Evolutionary conservation across 345 rosid genomes (phyloP).

Genomic region (Gynandropsis gynandra): DNA sequence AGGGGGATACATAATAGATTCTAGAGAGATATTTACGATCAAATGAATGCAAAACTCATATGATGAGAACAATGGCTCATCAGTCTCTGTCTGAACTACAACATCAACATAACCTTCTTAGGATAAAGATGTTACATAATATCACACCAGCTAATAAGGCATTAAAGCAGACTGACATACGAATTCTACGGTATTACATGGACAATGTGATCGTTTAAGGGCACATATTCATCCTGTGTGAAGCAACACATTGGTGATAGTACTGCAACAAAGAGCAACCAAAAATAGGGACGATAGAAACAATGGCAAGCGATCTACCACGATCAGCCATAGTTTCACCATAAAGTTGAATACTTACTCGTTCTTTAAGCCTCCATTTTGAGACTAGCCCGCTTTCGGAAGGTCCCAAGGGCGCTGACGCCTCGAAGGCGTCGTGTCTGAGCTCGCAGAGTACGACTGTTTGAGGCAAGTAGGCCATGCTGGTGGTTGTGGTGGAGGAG

Average conservation of each 20-base stretch:
- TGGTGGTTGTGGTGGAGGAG: slow-evolving; percentile 38
- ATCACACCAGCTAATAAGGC: slow-evolving; percentile 3
- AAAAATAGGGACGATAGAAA: slow-evolving; percentile 1
- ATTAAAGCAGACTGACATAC: slow-evolving; percentile 7
- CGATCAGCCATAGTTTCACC: background rate
- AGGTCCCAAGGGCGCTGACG: slow-evolving; percentile 57
- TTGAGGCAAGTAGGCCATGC: slow-evolving; percentile 85
- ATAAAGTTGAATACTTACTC: slow-evolving; percentile 47
- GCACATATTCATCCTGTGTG: background rate
- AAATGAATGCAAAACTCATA: slow-evolving; percentile 10
- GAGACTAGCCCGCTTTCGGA: slow-evolving; percentile 63
- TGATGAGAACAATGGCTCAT: background rate
- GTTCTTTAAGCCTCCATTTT: slow-evolving; percentile 92
- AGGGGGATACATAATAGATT: background rate
- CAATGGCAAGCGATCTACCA: background rate
- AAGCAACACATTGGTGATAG: background rate
- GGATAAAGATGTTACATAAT: background rate
- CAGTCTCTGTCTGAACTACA: slow-evolving; percentile 9
- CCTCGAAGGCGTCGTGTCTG: slow-evolving; percentile 83
- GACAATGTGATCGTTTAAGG: slow-evolving; percentile 14
- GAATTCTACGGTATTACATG: slow-evolving; percentile 1
- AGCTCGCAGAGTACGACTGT: slow-evolving; percentile 76
- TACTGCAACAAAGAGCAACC: slow-evolving; percentile 12
- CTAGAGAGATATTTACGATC: background rate
- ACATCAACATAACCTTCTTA: slow-evolving; percentile 4